These are phyloP conservation scores for cucumber (Cucumis sativus) DNA, from an alignment of 306 rosid genomes.

Conservation along the genomic window DNA sequence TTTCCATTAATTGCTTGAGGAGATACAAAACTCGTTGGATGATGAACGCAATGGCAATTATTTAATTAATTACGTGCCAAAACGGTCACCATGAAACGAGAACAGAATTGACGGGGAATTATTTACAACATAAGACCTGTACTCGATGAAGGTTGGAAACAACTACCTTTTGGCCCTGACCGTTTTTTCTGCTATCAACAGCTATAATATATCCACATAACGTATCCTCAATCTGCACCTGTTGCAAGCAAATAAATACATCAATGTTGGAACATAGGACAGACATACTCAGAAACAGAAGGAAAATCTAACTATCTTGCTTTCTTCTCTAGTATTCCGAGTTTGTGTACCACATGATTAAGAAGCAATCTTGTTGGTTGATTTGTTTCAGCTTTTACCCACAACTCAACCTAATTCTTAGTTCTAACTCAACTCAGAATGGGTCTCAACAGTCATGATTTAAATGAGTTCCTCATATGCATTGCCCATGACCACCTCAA, in stretches of 20 bases:
- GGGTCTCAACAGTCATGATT: background rate
- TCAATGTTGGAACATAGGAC: background rate
- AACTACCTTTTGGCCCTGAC: slow-evolving; percentile 14
- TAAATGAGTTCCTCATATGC: background rate
- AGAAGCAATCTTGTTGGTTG: background rate
- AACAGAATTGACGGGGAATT: background rate
- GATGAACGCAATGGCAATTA: slow-evolving; percentile 27
- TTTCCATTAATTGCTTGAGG: slow-evolving; percentile 6
- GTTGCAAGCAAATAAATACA: slow-evolving; percentile 19
- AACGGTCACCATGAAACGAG: slow-evolving; percentile 13
- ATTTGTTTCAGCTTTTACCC: background rate
- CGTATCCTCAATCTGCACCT: slow-evolving; percentile 29
- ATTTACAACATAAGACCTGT: slow-evolving; percentile 47
- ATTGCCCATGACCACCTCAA: background rate
- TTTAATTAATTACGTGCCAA: slow-evolving; percentile 23
- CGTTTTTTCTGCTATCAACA: background rate
- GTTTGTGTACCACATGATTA: background rate
- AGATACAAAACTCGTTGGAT: slow-evolving; percentile 24
- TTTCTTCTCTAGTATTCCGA: background rate
- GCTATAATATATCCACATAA: slow-evolving; percentile 2
- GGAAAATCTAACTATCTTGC: background rate
- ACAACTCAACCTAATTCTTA: background rate
- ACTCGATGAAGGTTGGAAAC: slow-evolving; percentile 12
- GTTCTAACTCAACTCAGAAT: background rate
- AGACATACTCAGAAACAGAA: background rate